Conservation (phyloP, 176 grass and related monocot species). For the Eleusine coracana region DNA sequence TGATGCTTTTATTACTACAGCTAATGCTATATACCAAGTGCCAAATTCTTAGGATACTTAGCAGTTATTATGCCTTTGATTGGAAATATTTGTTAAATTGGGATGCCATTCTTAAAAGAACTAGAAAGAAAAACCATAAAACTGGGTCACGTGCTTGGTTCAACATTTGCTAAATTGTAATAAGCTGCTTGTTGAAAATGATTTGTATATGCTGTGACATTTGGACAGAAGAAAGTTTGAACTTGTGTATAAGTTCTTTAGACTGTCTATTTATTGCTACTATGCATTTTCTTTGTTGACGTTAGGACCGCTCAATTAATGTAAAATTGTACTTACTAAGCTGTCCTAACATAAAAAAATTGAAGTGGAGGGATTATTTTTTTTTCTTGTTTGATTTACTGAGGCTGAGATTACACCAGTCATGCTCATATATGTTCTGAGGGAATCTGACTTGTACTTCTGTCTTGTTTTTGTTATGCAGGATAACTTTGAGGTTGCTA, state of each 20-base stretch:
- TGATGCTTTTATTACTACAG: not conserved
- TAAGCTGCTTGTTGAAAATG: no score
- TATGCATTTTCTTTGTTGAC: no score
- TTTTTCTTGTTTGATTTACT: slow-evolving; percentile 23
- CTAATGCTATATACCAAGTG: not conserved
- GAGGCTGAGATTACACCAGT: not conserved
- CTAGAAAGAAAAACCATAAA: no score
- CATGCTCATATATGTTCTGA: not conserved
- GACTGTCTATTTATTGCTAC: not conserved
- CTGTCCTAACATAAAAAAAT: no score
- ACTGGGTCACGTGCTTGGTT: no score
- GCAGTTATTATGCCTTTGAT: not conserved
- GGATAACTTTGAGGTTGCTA: slow-evolving; percentile 87
- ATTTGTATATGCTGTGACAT: not conserved
- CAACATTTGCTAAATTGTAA: no score
- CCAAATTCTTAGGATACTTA: not conserved
- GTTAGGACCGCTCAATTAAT: no score
- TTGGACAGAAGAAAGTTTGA: slow-evolving; percentile 4
- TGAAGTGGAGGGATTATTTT: not conserved
- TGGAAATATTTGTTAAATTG: not conserved
- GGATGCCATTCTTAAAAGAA: no score
- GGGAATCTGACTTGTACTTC: slow-evolving; percentile 8
- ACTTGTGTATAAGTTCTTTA: not conserved
- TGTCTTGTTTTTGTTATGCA: slow-evolving; percentile 47
- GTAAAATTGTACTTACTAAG: no score